Evolutionary conservation across 1,284 basidiomycete genomes (phyloP), one percentile per base, ranked within the genome.

Genomic region (Puccinia novopanici): DNA sequence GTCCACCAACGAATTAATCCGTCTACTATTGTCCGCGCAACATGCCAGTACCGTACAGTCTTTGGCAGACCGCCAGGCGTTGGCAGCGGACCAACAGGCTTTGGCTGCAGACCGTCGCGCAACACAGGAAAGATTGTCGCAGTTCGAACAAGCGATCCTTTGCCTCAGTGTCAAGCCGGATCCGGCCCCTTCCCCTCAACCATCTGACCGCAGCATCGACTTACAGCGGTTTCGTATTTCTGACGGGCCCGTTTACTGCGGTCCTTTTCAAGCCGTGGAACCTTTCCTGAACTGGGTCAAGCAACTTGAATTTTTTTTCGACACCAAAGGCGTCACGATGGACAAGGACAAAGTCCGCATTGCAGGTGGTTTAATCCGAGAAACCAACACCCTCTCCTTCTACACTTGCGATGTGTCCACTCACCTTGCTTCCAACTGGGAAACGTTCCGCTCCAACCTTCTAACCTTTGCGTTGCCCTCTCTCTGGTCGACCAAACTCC

Each of bases 271-370:
- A 8, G 17, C 19, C 0, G 42, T 40, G 37, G 27, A 70, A 19
- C 40, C 67, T 1, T 70, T 70, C 67, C 1, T 70, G 3, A n/a
- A 24, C n/a, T 70, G 67, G 67, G 24, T 70, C 2, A 22, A 70
- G 4, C 19, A 45, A 9, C 22, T 70, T 3, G 4, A 70, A 19
- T 3, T 50, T 15, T 72, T 54, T 34, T 72, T 54, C 19, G n/a
- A 22, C 0, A 72, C 70, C 3, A 72, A 72, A 34, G 70, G 19
- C 0, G 54, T 72, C 24, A 55, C 50, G 0, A 0, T 34, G 27
- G n/a, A 55, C 30, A 22, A 13, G 8, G 70, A 72, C 22, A 52
- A 57, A 17, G 30, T 72, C 24, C n/a, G 48, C 3, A 52, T 72
- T 3, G 48, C 54, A 1, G 70, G 70, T 0, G 30, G 50, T 0